phyloP scores from a whole-genome alignment of 805 yeast species.

The Groenewaldozyma salmanticensis region DNA sequence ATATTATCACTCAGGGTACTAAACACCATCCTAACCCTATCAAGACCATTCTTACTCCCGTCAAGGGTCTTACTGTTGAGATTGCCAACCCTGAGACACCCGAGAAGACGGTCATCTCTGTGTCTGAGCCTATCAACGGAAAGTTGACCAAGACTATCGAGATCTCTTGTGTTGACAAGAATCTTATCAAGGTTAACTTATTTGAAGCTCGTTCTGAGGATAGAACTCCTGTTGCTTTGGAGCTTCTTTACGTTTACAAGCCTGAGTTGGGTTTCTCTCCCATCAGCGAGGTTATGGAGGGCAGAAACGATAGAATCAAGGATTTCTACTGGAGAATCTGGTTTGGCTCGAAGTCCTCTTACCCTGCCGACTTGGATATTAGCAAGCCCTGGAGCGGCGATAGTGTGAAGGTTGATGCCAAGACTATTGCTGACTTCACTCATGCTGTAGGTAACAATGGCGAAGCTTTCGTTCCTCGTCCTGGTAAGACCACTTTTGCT shows the following conservation, averaged over 20 bases:
- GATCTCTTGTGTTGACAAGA: constrained; percentile 41
- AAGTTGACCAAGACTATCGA: constrained; percentile 44
- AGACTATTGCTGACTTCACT: constrained; percentile 82
- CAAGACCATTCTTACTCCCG: constrained; percentile 71
- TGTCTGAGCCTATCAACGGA: constrained; percentile 67
- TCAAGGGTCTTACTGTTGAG: constrained; percentile 51
- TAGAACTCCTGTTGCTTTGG: constrained; percentile 60
- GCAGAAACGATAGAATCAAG: constrained; percentile 87
- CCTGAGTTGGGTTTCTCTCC: constrained; percentile 95
- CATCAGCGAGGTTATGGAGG: constrained; percentile 78
- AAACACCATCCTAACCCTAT: constrained; percentile 73
- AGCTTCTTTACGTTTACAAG: constrained; percentile 67
- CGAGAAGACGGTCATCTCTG: constrained; percentile 49
- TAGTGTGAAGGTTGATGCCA: constrained; percentile 54
- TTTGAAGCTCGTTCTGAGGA: constrained; percentile 86
- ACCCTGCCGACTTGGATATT: constrained; percentile 53
- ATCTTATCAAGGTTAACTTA: constrained; percentile 57
- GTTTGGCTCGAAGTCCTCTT: constrained; percentile 61
- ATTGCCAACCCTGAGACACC: constrained; percentile 44
- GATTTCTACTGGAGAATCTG: constrained; percentile 96
- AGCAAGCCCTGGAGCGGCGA: constrained; percentile 63
- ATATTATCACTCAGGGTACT: constrained; percentile 75
- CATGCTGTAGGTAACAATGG: constrained; percentile 96
- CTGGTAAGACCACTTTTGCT: constrained; percentile 66
- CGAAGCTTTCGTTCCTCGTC: constrained; percentile 87